These are phyloP conservation scores for Salix brachista DNA, from an alignment of 345 rosid genomes.

Conservation along the genomic window DNA sequence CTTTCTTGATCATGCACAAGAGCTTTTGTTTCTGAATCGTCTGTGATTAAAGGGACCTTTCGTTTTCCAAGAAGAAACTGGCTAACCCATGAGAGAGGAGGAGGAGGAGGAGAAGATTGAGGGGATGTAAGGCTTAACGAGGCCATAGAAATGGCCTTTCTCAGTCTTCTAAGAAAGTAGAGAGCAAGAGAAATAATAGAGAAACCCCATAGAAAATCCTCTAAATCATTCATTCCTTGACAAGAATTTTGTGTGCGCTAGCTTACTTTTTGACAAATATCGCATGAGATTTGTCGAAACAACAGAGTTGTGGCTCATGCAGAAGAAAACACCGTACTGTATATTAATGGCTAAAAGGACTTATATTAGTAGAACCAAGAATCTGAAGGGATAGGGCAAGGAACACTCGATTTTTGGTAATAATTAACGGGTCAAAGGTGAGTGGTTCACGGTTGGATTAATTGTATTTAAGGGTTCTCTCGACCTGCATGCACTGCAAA, in stretches of 20 bases:
- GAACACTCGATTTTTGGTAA: not conserved
- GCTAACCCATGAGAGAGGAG: conserved; percentile 11
- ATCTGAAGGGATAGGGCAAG: not conserved
- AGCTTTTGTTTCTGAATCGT: not conserved
- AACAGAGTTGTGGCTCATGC: not conserved
- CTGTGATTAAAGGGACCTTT: not conserved
- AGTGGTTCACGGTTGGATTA: not conserved
- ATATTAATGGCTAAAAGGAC: not conserved
- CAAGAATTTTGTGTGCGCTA: not conserved
- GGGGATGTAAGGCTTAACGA: conserved; percentile 11
- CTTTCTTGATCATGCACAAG: not conserved
- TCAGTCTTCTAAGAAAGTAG: conserved; percentile 6
- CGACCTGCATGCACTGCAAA: not conserved
- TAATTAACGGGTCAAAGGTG: conserved; percentile 15
- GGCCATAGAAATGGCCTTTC: conserved; percentile 19
- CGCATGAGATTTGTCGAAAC: not conserved
- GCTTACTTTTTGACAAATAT: not conserved
- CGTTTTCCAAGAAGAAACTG: not conserved
- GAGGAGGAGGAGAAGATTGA: not conserved
- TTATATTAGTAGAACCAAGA: not conserved
- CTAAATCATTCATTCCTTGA: conserved; percentile 13
- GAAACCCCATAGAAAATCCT: conserved; percentile 31
- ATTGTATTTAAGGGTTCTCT: not conserved
- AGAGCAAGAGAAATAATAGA: conserved; percentile 23
- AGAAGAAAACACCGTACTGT: not conserved